phyloP scores from a whole-genome alignment of 2,329 filamentous ascomycete species.

The Colletotrichum chlorophyti region DNA sequence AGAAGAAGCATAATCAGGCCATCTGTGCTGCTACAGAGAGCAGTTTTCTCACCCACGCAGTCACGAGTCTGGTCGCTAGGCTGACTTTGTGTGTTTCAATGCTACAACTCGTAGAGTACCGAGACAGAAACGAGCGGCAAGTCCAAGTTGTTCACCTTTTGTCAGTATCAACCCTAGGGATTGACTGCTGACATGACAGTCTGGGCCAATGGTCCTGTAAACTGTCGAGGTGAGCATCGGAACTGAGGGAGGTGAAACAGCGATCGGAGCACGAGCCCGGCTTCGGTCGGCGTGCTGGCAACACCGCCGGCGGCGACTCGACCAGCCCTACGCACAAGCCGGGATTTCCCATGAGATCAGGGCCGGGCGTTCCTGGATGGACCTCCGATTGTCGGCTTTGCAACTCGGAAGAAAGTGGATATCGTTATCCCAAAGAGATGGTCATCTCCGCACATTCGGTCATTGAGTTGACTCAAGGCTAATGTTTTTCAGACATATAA shows the following conservation, averaged over 20 bases:
- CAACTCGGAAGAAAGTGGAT: background rate
- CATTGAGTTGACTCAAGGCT: background rate
- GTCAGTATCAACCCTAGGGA: too few species aligned
- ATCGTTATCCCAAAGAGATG: background rate
- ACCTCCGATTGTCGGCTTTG: slow-evolving; percentile 21
- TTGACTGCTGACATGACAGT: background rate
- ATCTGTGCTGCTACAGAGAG: background rate
- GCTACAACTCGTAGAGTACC: background rate
- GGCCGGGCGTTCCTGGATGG: background rate
- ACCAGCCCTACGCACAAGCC: background rate
- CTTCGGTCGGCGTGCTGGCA: background rate
- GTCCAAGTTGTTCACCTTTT: background rate
- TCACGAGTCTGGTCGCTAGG: background rate
- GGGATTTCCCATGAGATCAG: too few species aligned
- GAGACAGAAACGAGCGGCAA: background rate
- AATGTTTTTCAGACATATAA: background rate
- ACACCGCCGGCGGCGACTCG: background rate
- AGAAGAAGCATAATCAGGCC: background rate
- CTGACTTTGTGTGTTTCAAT: background rate
- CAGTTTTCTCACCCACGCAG: background rate
- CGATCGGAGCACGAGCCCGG: background rate
- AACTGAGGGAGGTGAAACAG: background rate
- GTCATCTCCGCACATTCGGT: background rate
- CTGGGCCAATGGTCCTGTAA: background rate
- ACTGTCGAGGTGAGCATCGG: background rate